Evolutionary conservation across 164 flowering plant genomes (phyloP).

Genomic region (Kalanchoe fedtschenkoi): DNA sequence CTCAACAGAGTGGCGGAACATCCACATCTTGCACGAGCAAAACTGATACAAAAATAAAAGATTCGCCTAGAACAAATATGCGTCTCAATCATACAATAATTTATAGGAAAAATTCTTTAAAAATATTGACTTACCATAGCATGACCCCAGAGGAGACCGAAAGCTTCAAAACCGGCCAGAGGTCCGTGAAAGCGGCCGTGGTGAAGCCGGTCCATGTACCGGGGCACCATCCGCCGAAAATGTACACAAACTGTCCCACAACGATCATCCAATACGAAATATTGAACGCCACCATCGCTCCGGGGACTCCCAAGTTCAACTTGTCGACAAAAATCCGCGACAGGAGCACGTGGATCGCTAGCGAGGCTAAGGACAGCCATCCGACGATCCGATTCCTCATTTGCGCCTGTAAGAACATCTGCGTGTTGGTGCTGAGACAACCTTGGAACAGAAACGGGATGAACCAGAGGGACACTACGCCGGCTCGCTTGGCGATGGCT

Average conservation of each 20-base stretch:
- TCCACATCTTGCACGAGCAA: too few relatives aligned
- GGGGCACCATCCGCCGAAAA: slow-evolving; percentile 5
- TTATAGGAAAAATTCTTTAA: neutral
- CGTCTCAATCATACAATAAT: too few relatives aligned
- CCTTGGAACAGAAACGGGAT: neutral
- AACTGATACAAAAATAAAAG: too few relatives aligned
- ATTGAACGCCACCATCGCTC: neutral
- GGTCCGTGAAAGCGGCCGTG: neutral
- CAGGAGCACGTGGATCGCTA: neutral
- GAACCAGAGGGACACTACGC: neutral
- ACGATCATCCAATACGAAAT: slow-evolving; percentile 2
- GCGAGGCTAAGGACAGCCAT: neutral
- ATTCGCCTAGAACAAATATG: too few relatives aligned
- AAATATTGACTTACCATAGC: slow-evolving; percentile 2
- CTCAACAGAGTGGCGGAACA: too few relatives aligned
- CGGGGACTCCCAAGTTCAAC: neutral
- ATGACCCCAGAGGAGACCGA: slow-evolving; percentile 4
- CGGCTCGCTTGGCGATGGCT: neutral
- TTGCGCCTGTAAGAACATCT: slow-evolving; percentile 5
- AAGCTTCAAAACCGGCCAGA: neutral
- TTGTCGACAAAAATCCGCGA: slow-evolving; percentile 2
- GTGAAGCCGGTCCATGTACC: neutral
- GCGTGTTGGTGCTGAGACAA: neutral
- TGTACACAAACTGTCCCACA: slow-evolving; percentile 3
- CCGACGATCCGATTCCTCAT: slow-evolving; percentile 1